Evolutionary conservation across 495 filamentous ascomycete species (phyloP), one percentile per base, ranked within the genome.

Genomic region (Penicillium goetzii): DNA sequence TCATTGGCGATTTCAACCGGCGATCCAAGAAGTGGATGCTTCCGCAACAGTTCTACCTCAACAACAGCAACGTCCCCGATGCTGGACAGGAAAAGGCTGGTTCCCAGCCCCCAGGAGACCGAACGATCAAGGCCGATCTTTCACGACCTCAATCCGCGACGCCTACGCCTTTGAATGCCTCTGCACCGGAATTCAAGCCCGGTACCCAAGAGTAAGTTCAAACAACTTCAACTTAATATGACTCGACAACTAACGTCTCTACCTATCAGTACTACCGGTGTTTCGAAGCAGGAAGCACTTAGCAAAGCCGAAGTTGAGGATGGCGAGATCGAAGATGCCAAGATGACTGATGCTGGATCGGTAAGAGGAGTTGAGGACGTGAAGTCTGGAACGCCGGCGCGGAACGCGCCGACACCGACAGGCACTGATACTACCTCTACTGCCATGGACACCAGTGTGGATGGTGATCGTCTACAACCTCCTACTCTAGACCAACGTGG

Each of bases 1-100:
- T 96, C 15, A 84, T 91, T 43, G 92, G 89, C n/a, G 86, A 91
- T 59, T 82, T 99, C 41, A 91, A 90, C 75, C 89, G 85, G 65
- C 80, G 90, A 41, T 86, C 92, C 68, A 86, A 88, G 68, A 85
- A 86, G 64, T 97, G 92, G 95, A 82, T 97, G 51, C 83, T 96
- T 68, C 90, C 92, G 28, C 91, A 94, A 69, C 90, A 88, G 25
- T 97, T 97, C 68, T 77, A 69, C 34, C 25, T 76, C 41, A 65
- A 73, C 36, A 67, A 71, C 41, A 70, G 62, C 58, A 61, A 38
- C 38, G 32, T 63, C 43, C 56, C 58, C 12, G 72, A 59, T 66
- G 72, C 64, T 71, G 72, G 60, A 55, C 77, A 68, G 54, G 47
- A 62, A n/a, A 70, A 68, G 51, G 51, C 67, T 62, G 67, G 62